Evolutionary conservation across 306 rosid genomes (phyloP), one percentile per base, ranked within the genome.

Genomic region (Citrullus amarus): DNA sequence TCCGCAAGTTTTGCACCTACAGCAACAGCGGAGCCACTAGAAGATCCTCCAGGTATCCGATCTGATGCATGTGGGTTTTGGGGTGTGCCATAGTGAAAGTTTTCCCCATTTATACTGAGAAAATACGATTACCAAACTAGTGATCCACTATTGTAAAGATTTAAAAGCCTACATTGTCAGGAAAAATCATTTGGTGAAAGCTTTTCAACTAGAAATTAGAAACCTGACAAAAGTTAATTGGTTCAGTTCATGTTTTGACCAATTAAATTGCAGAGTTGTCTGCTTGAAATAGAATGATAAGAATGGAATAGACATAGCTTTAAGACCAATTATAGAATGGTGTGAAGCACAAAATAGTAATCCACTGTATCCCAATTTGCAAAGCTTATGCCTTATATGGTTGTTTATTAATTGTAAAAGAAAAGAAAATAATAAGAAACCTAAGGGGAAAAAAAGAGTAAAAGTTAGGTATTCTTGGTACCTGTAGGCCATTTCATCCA

Each of bases 401-500:
- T 46, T 6, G 56, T 13, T 48, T n/a, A 11, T 69, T 4, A 43
- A 69, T 66, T 66, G 15, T 32, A 1, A 39, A 1, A 44, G 11
- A 44, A 9, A 39, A 48, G 5, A 70, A 41, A 41, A 44, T 10
- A 25, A 22, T 2, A 38, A 14, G 8, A 46, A 69, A 54, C 30
- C 28, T 11, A 50, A 51, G 36, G 30, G 28, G 53, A 30, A 9
- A 75, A 32, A 28, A 16, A 5, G 14, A 18, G 43, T 30, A 16
- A 74, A 16, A 58, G 28, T 34, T 3, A 13, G 8, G 28, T 20
- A 20, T 53, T 14, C 15, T n/a, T 9, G 74, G 18, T n/a, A 68
- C 98, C 98, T 80, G 86, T 85, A 92, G 34, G 98, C 98, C 98
- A 92, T 87, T 91, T 95, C 98, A 79, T 95, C 98, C 98, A 92